phyloP scores from a whole-genome alignment of 2,329 filamentous ascomycete genomes.

The Pyrenophora teres region DNA sequence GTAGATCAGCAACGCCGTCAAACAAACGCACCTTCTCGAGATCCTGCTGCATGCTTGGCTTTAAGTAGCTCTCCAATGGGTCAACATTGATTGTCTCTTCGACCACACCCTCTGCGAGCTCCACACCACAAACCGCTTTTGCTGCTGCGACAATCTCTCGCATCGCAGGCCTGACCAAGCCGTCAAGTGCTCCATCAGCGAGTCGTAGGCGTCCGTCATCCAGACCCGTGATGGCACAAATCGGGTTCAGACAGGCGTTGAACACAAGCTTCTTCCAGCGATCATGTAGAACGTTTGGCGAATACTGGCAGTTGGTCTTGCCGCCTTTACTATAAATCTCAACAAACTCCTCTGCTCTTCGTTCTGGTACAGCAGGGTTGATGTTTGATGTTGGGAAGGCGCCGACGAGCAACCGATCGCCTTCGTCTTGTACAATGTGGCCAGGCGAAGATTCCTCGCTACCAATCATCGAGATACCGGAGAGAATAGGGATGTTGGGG shows the following conservation, averaged over 20 bases:
- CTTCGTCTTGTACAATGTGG: slow-evolving; percentile 58
- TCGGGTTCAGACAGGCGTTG: slow-evolving; percentile 58
- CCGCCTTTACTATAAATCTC: slow-evolving; percentile 54
- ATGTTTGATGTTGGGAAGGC: slow-evolving; percentile 52
- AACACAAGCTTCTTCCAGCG: slow-evolving; percentile 60
- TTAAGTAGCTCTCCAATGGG: slow-evolving; percentile 55
- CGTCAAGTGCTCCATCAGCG: slow-evolving; percentile 51
- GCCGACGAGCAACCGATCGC: slow-evolving; percentile 58
- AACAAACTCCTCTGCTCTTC: slow-evolving; percentile 52
- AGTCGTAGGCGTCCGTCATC: slow-evolving; percentile 59
- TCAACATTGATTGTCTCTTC: slow-evolving; percentile 56
- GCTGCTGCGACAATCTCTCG: slow-evolving; percentile 54
- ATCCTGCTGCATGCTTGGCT: slow-evolving; percentile 62
- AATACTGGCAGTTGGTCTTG: slow-evolving; percentile 51
- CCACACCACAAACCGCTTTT: slow-evolving; percentile 51
- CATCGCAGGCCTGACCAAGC: slow-evolving; percentile 60
- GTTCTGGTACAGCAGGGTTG: slow-evolving; percentile 20
- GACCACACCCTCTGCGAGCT: slow-evolving; percentile 52
- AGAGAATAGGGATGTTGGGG: slow-evolving; percentile 58
- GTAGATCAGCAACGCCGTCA: neutral
- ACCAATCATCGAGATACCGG: slow-evolving; percentile 59
- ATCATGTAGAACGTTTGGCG: slow-evolving; percentile 50
- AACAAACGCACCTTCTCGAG: slow-evolving; percentile 50
- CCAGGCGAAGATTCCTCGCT: slow-evolving; percentile 56
- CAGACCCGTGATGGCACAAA: slow-evolving; percentile 57